phyloP scores from a whole-genome alignment of 2,329 filamentous ascomycete species.

The Aspergillus floridensis region DNA sequence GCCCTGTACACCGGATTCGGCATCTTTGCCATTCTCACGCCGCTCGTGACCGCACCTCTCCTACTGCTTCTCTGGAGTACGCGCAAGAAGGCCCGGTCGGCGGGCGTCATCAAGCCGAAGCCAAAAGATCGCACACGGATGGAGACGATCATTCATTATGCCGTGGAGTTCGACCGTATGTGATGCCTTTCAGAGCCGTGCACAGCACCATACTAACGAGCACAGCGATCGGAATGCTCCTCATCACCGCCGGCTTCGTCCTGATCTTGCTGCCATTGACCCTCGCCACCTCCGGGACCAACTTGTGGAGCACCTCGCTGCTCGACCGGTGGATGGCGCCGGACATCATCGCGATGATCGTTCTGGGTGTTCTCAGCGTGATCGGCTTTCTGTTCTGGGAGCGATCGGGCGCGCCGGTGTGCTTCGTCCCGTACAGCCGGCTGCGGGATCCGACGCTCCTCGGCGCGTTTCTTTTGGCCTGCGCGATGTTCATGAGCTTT shows the following conservation, averaged over 20 bases:
- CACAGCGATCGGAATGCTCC: conserved; percentile 27
- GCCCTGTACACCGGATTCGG: conserved; percentile 65
- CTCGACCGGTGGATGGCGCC: conserved; percentile 24
- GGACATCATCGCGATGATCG: conserved; percentile 22
- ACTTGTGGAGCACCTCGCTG: conserved; percentile 6
- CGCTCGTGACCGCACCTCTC: background rate
- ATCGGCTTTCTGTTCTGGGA: conserved; percentile 23
- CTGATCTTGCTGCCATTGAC: conserved; percentile 31
- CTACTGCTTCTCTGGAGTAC: background rate
- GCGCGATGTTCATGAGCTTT: conserved; percentile 9
- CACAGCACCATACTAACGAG: background rate
- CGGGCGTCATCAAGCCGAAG: background rate
- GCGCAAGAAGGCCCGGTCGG: background rate
- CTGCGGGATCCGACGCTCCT: conserved; percentile 24
- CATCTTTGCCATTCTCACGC: conserved; percentile 55
- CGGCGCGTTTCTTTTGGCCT: conserved; percentile 22
- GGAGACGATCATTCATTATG: conserved; percentile 3
- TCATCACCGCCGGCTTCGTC: conserved; percentile 29
- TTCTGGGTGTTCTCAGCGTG: conserved; percentile 17
- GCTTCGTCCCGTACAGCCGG: conserved; percentile 23
- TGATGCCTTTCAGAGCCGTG: background rate
- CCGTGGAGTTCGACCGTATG: conserved; percentile 8
- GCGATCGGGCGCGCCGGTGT: conserved; percentile 19
- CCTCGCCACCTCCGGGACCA: conserved; percentile 19
- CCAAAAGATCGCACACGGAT: background rate